phyloP scores from a whole-genome alignment of 306 rosid genomes.

The Rosa chinensis region DNA sequence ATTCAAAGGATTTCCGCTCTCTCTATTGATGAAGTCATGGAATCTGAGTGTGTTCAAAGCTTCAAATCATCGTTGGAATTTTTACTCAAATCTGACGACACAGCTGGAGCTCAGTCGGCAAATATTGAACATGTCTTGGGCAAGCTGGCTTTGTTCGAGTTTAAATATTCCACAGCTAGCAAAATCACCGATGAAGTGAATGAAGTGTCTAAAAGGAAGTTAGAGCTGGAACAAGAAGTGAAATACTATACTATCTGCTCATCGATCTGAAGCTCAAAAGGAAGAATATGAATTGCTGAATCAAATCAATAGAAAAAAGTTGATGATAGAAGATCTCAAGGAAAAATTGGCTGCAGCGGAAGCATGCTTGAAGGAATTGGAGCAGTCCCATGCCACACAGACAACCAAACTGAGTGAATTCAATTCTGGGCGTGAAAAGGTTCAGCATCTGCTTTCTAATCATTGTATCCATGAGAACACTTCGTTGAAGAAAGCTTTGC shows the following conservation, averaged over 20 bases:
- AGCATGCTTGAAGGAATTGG: neutral
- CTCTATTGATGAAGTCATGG: slow-evolving; percentile 15
- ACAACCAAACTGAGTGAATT: neutral
- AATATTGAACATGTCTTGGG: neutral
- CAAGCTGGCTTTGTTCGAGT: neutral
- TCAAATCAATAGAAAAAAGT: neutral
- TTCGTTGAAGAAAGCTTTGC: neutral
- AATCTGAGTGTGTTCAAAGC: neutral
- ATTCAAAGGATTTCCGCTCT: neutral
- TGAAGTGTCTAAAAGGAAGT: neutral
- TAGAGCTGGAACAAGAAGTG: neutral
- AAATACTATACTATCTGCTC: neutral
- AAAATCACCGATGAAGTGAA: neutral
- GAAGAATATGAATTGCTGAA: neutral
- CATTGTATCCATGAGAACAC: neutral
- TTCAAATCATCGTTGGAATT: neutral
- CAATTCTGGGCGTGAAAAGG: neutral
- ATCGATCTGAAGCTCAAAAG: slow-evolving; percentile 3
- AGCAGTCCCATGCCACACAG: neutral
- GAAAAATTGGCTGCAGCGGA: neutral
- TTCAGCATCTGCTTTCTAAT: neutral
- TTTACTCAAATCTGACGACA: neutral
- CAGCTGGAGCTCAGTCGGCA: neutral
- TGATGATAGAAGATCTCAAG: neutral
- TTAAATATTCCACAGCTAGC: neutral